phyloP scores from a whole-genome alignment of 441 rosid genomes.

The Arabidopsis lyrata region DNA sequence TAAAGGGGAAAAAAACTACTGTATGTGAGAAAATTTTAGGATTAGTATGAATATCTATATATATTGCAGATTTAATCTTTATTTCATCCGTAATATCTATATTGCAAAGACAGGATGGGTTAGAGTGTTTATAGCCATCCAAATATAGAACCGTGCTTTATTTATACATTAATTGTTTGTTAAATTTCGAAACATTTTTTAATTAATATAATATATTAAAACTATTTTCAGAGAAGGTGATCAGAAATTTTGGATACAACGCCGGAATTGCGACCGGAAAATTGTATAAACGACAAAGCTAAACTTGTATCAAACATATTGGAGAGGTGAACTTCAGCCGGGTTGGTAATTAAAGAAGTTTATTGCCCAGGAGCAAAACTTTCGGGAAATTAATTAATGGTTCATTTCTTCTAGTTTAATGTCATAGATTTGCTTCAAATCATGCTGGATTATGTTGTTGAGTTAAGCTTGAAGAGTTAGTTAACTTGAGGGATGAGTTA shows the following conservation, averaged over 20 bases:
- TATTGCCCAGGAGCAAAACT: neutral
- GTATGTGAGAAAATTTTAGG: neutral
- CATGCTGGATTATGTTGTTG: constrained; percentile 45
- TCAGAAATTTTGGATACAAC: no score
- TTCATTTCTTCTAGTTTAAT: constrained; percentile 20
- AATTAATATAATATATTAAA: no score
- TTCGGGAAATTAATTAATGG: neutral
- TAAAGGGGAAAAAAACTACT: no score
- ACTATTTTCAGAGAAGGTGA: no score
- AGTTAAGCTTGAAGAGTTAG: no score
- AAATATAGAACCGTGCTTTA: neutral
- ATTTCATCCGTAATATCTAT: neutral
- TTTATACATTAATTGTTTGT: neutral
- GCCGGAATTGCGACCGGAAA: no score
- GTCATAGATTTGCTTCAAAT: constrained; percentile 33
- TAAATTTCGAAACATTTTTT: neutral
- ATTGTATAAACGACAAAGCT: no score
- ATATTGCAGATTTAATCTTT: neutral
- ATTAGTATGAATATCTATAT: neutral
- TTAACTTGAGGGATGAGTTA: no score
- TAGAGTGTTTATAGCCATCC: neutral
- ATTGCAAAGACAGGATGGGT: neutral
- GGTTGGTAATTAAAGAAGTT: no score
- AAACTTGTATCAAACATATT: no score
- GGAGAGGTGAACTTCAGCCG: no score